phyloP scores from a whole-genome alignment of 2,329 filamentous ascomycete genomes.

The Colletotrichum spaethianum region DNA sequence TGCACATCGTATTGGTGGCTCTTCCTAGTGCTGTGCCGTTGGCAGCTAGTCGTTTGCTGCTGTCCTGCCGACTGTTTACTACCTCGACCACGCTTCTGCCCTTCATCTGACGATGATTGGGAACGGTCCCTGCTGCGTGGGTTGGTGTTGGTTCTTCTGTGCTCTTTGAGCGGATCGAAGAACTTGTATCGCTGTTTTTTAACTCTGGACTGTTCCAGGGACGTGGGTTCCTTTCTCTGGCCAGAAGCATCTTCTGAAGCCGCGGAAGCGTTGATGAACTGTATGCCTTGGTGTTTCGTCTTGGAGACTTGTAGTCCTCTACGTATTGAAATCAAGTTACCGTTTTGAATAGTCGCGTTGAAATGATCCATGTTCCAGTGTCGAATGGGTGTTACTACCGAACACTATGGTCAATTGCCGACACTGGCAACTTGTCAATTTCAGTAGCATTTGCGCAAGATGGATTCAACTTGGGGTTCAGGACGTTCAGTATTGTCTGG shows the following conservation, averaged over 20 bases:
- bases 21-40: no score
- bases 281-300: conserved; percentile 55
- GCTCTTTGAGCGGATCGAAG: conserved; percentile 43
- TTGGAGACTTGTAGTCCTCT: conserved; percentile 57
- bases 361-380: conserved; percentile 54
- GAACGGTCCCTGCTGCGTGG: not conserved
- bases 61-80: not conserved
- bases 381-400: not conserved
- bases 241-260: conserved; percentile 20
- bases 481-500: no score
- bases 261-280: conserved; percentile 55
- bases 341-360: conserved; percentile 54
- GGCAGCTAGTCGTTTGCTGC: not conserved
- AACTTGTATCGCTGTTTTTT: conserved; percentile 47
- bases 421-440: not conserved
- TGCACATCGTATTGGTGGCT: not conserved
- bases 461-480: no score
- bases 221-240: not conserved
- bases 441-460: not conserved
- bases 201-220: conserved; percentile 26
- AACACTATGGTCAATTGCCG: not conserved
- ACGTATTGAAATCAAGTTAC: conserved; percentile 54
- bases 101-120: not conserved
- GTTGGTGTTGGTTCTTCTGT: not conserved
- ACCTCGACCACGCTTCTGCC: not conserved